These are phyloP conservation scores for Orbilia javanica DNA, from an alignment of 2,329 filamentous ascomycete genomes.

Conservation along the genomic window DNA sequence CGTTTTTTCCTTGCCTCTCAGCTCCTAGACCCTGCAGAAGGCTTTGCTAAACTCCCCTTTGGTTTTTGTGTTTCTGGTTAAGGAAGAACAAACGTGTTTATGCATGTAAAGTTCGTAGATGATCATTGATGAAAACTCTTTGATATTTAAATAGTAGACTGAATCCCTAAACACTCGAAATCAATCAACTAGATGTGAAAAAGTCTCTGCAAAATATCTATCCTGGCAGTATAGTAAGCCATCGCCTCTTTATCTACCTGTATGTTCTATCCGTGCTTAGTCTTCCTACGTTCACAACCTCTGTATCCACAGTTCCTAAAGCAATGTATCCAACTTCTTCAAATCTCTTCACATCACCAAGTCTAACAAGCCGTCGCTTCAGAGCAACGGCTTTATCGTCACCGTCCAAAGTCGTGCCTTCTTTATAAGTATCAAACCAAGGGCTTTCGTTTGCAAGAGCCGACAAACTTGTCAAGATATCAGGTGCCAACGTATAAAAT, in stretches of 20 bases:
- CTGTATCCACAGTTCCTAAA: conserved; percentile 46
- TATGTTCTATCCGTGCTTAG: conserved; percentile 47
- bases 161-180: background rate
- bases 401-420: conserved; percentile 47
- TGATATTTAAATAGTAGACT: background rate
- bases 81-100: too few relatives aligned
- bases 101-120: background rate
- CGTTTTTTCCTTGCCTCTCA: too few relatives aligned
- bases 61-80: too few relatives aligned
- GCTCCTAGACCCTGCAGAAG: too few relatives aligned
- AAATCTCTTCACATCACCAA: conserved; percentile 48
- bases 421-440: conserved; percentile 54
- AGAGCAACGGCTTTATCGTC: conserved; percentile 46
- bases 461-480: conserved; percentile 41
- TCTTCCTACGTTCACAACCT: conserved; percentile 19
- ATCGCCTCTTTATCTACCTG: conserved; percentile 3
- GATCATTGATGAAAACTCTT: background rate
- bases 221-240: background rate
- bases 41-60: too few relatives aligned
- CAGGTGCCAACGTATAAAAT: conserved; percentile 38
- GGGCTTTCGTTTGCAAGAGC: conserved; percentile 42
- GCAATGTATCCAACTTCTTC: conserved; percentile 52
- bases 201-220: background rate
- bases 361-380: conserved; percentile 33
- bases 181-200: background rate